These are phyloP conservation scores for Cytidiella melzeri DNA, from an alignment of 768 basidiomycete genomes.

Conservation along the genomic window DNA sequence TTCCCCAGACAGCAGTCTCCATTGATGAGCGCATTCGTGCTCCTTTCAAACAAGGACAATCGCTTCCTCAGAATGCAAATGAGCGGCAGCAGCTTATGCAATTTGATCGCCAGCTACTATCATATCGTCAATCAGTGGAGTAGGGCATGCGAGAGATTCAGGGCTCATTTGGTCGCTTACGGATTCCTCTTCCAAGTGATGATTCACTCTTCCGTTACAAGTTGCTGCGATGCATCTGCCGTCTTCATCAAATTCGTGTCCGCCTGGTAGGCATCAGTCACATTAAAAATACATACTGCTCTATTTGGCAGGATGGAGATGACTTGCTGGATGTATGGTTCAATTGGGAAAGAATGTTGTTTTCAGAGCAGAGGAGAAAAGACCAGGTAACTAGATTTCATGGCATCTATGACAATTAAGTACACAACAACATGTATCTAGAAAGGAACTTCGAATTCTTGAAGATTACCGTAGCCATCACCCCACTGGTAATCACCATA, in stretches of 20 bases:
- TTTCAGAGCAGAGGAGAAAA: too few relatives aligned
- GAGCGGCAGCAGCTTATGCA: constrained; percentile 20
- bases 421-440: too few relatives aligned
- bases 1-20: constrained; percentile 29
- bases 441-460: too few relatives aligned
- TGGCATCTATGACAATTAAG: too few relatives aligned
- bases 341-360: too few relatives aligned
- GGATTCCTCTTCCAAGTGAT: too few relatives aligned
- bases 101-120: constrained; percentile 35
- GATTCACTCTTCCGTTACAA: constrained; percentile 34
- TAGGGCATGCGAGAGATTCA: constrained; percentile 44
- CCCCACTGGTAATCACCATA: too few relatives aligned
- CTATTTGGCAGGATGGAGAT: constrained; percentile 29
- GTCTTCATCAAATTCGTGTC: constrained; percentile 33
- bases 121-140: constrained; percentile 42
- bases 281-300: constrained; percentile 36
- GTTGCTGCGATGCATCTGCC: constrained; percentile 31
- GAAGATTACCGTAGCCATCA: too few relatives aligned
- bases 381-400: too few relatives aligned
- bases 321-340: too few relatives aligned
- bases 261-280: constrained; percentile 35
- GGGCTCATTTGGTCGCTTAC: constrained; percentile 40
- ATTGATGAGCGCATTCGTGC: constrained; percentile 31
- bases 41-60: constrained; percentile 31
- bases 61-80: constrained; percentile 7